Evolutionary conservation across 2,329 filamentous ascomycete genomes (phyloP).

Genomic region (Dendrostoma leiphaemia): DNA sequence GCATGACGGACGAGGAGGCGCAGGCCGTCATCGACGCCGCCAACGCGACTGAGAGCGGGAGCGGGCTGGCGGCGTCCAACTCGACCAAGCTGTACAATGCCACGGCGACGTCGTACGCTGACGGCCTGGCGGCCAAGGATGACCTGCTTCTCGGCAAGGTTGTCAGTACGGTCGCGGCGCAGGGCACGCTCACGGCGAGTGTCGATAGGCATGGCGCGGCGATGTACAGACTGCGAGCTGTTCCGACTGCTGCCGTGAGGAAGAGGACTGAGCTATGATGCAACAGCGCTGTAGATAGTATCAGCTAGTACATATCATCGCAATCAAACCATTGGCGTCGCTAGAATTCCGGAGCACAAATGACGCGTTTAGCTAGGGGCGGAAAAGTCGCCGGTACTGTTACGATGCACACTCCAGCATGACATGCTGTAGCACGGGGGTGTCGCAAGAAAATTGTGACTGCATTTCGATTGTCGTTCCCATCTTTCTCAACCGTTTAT

Average conservation of each 20-base stretch:
- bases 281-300: neutral
- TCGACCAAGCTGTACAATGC: constrained; percentile 40
- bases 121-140: constrained; percentile 40
- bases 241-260: constrained; percentile 25
- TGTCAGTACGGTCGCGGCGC: constrained; percentile 37
- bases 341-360: no score
- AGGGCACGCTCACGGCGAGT: constrained; percentile 39
- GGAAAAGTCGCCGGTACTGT: no score
- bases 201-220: constrained; percentile 48
- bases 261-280: constrained; percentile 42
- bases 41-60: constrained; percentile 28
- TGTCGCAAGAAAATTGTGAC: neutral
- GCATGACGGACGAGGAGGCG: constrained; percentile 48
- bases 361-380: no score
- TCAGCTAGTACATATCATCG: neutral
- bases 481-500: no score
- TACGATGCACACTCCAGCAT: neutral
- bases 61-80: constrained; percentile 21
- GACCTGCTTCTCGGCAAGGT: constrained; percentile 46
- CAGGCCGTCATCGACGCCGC: constrained; percentile 40
- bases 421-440: neutral
- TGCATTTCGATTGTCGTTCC: no score
- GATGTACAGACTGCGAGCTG: constrained; percentile 44
- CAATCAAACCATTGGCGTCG: no score
- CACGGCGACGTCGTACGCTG: constrained; percentile 44